Evolutionary conservation across 495 filamentous ascomycete genomes (phyloP).

Genomic region (Aspergillus ellipticus): DNA sequence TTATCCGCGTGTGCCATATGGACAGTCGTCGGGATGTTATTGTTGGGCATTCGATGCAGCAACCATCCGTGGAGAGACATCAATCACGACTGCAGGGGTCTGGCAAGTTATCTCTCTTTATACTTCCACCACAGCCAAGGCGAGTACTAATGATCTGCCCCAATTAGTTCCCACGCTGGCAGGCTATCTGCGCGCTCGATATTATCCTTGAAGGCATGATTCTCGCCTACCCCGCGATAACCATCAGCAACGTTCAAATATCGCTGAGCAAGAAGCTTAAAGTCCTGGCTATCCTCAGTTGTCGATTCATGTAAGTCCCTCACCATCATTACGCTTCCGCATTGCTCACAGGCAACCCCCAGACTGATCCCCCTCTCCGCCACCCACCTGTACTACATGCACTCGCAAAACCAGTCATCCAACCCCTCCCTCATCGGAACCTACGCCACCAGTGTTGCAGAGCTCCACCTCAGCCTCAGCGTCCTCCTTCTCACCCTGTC

Average conservation of each 20-base stretch:
- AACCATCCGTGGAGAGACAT: conserved; percentile 20
- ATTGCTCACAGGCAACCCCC: not conserved
- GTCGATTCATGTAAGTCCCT: conserved; percentile 23
- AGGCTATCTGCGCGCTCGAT: conserved; percentile 22
- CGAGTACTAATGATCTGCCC: not conserved
- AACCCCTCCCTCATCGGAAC: conserved; percentile 23
- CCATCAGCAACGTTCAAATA: conserved; percentile 18
- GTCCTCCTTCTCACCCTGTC: conserved; percentile 22
- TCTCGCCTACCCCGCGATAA: conserved; percentile 13
- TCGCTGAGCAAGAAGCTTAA: conserved; percentile 18
- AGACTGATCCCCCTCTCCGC: conserved; percentile 28
- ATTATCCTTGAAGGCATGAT: conserved; percentile 22
- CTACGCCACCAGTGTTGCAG: conserved; percentile 23
- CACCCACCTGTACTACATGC: conserved; percentile 21
- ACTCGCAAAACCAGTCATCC: conserved; percentile 17
- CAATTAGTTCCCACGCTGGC: conserved; percentile 24
- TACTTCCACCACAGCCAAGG: not conserved
- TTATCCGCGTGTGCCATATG: conserved; percentile 12
- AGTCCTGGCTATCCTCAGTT: conserved; percentile 13
- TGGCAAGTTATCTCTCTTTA: conserved; percentile 6
- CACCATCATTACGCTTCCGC: not conserved
- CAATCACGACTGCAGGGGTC: conserved; percentile 5
- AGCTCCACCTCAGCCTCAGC: conserved; percentile 26
- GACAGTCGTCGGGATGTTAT: conserved; percentile 10
- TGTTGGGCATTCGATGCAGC: conserved; percentile 20